A percentile compares a stretch with the other conserved stretches of the same genome.
Conservation (phyloP, 169 alveolate species). For the Perkinsus chesapeaki region DNA sequence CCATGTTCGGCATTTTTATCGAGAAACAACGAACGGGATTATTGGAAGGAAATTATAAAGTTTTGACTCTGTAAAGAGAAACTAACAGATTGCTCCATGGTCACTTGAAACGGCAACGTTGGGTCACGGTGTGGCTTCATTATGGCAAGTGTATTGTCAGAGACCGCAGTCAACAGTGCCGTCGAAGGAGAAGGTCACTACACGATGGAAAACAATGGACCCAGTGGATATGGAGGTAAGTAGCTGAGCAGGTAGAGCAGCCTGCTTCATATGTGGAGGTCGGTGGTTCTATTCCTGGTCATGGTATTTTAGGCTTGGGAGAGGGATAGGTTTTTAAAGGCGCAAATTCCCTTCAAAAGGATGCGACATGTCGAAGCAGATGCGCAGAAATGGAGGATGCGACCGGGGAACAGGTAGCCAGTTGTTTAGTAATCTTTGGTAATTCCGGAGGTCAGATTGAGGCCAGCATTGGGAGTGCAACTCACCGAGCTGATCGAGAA, state of each 20-base stretch:
- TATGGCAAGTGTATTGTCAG: too few species aligned
- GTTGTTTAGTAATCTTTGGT: not conserved
- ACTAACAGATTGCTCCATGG: too few species aligned
- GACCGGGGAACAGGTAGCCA: not conserved
- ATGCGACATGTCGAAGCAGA: not conserved
- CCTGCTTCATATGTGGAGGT: not conserved
- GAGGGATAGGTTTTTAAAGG: not conserved
- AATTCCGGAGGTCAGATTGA: not conserved
- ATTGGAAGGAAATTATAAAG: too few species aligned
- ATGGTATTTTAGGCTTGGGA: not conserved
- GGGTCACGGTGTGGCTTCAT: too few species aligned
- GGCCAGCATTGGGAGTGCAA: not conserved
- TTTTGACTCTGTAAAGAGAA: too few species aligned
- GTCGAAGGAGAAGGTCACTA: not conserved
- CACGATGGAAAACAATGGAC: not conserved
- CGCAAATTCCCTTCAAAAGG: not conserved
- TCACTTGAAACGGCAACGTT: too few species aligned
- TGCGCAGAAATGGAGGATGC: not conserved
- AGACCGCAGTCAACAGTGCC: not conserved
- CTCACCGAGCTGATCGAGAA: not conserved
- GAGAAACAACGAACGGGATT: too few species aligned
- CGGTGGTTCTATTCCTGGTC: not conserved
- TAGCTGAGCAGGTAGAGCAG: not conserved
- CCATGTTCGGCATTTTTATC: too few species aligned
- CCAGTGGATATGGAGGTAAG: not conserved